Conservation (phyloP, 768 basidiomycete genomes). For the Candolleomyces efflorescens region DNA sequence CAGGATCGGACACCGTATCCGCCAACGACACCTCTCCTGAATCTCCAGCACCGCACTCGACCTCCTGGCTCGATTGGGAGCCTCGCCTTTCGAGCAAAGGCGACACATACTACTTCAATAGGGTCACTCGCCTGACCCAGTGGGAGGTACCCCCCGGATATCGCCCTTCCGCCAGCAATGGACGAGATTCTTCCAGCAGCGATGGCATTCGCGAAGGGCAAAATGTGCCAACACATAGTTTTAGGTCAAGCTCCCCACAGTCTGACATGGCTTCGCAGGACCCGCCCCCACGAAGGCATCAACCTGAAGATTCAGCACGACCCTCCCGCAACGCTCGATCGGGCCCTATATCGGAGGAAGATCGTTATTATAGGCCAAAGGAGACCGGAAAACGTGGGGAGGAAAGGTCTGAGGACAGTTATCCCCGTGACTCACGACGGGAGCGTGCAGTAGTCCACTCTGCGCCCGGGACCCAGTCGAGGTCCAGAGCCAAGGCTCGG, state of each 20-base stretch:
- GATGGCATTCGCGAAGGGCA: not conserved
- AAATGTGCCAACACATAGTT: not conserved
- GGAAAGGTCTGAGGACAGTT: constrained; percentile 9
- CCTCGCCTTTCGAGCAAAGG: constrained; percentile 46
- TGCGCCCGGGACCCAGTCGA: constrained; percentile 23
- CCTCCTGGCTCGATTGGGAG: constrained; percentile 47
- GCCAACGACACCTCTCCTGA: constrained; percentile 19
- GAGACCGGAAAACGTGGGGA: constrained; percentile 17
- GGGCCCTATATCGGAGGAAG: constrained; percentile 44
- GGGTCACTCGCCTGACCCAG: constrained; percentile 49
- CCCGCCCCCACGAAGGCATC: not conserved
- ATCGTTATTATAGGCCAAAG: constrained; percentile 63
- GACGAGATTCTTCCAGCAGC: constrained; percentile 9
- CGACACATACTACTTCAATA: constrained; percentile 54
- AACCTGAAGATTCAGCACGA: not conserved
- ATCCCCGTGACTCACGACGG: constrained; percentile 14
- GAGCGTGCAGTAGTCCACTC: constrained; percentile 14
- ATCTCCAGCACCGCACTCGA: constrained; percentile 21
- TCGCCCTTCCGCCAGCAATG: constrained; percentile 4
- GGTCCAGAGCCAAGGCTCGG: constrained; percentile 22
- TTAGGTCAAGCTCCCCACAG: not conserved
- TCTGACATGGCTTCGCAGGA: constrained; percentile 5
- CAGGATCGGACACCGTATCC: constrained; percentile 30
- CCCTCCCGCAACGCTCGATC: constrained; percentile 12
- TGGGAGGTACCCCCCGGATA: constrained; percentile 50